Base-by-base conservation (phyloP, 106 monocot genomes). In the Dendrobium huoshanense region DNA sequence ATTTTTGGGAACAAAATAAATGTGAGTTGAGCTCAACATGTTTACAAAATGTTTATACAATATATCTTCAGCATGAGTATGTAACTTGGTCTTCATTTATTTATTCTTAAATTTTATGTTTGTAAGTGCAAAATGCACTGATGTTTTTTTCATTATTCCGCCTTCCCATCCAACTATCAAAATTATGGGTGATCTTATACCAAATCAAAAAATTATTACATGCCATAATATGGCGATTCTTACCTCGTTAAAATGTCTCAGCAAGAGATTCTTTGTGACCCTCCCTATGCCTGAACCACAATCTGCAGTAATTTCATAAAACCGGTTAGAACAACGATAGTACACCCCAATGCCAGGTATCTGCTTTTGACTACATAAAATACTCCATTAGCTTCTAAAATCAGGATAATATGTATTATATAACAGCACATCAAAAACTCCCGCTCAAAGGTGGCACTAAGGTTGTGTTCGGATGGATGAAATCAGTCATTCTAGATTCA, bases 241-340 rank as follows among this genome's bases (percentile, higher is more conserved):
- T 75, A 90, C 98, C 95, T 99, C 99, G 64, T 95, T 90, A 58
- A 99, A 99, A 77, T 88, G 65, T 73, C 81, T 88, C 33, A 99
- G 72, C 48, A 99, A 93, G 80, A 95, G 85, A 85, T 95, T 93
- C 86, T 99, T 95, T 18, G 99, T 95, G 67, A 99, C 85, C 85
- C 99, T 88, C 43, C 99, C 99, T 7, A 95, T 91, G 75, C 99
- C 99, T 54, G 99, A 91, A 80, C 99, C 99, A 83, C 95, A 99
- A 91, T 99, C 99, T 99, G 83, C 17, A 88, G 20, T 24, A 51
- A 82, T 84, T 77, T 31, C 31, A 80, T 24, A 79, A 44, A 45
- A 5, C 27, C 41, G 58, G 77, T 64, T 42, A 68, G 25, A 68
- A 72, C 41, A 40, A 54, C 15, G 24, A 40, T 37, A 59, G 24